Base-by-base conservation (phyloP, 495 filamentous ascomycete genomes). In the Cercophora samala region DNA sequence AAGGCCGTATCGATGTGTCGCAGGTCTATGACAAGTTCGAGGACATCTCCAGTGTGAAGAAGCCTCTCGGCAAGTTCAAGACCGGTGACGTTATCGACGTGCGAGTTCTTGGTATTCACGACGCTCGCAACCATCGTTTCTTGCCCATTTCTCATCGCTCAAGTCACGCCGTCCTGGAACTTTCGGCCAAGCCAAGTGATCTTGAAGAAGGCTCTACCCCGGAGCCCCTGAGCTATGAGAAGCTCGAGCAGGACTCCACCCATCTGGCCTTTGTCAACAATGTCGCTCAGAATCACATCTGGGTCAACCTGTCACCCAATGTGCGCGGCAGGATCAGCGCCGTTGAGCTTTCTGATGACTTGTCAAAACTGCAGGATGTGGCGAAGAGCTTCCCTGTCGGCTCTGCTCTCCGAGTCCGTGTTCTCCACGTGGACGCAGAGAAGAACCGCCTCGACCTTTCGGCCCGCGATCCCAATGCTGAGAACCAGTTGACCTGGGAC, bases 251-350 rank as follows among this genome's bases (percentile, higher is more conserved):
- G 56, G 93, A 90, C 42, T 88, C 88, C 13, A 85, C 78, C 0
- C 89, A 87, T 79, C 78, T 93, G 60, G 93, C 87, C 3, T 97
- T 93, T 73, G 84, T 99, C 74, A 99, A 98, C 79, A 97, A 97
- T 69, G 77, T 93, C 63, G 82, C 86, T 17, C 83, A 90, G 42
- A 86, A 89, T 63, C 90, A 85, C 68, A 80, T 95, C 22, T 98
- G 93, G 94, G 88, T 94, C 59, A 97, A 91, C 73, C 76, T 98
- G 25, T 91, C 93, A 4, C 93, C 95, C n/a, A 93, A 90, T 69
- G 88, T 99, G 26, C 88, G 93, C 18, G 95, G 95, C 66, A 84
- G 93, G 61, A 85, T 99, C 58, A 86, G 84, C 52, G 82, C 87
- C 60, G 85, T 95, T 73, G 92, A 97, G 78, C 85, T 96, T 21